These are phyloP conservation scores for Asterella californica DNA, from an alignment of 225 moss, liverwort and hornwort species.

Conservation along the genomic window DNA sequence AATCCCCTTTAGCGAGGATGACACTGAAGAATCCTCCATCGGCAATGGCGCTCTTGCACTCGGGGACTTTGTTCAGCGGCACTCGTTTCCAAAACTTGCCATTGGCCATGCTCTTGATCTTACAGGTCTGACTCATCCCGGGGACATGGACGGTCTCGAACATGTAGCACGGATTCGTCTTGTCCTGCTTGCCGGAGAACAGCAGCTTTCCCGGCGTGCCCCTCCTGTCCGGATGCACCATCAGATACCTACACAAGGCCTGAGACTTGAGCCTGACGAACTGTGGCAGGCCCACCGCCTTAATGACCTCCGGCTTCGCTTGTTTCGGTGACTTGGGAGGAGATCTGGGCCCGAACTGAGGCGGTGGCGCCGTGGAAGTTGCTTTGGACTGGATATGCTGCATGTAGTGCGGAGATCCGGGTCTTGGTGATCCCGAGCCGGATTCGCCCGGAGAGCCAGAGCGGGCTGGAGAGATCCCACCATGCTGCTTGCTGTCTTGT, in stretches of 20 bases:
- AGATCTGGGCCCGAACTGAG: background rate
- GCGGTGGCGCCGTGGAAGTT: conserved; percentile 17
- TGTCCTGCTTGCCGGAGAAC: conserved; percentile 41
- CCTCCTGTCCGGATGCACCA: conserved; percentile 33
- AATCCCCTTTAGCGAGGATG: conserved; percentile 33
- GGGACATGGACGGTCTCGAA: conserved; percentile 42
- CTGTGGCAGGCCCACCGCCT: conserved; percentile 15
- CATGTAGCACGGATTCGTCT: conserved; percentile 37
- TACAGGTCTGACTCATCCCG: conserved; percentile 23
- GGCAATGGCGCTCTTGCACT: conserved; percentile 39
- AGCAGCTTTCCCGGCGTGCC: conserved; percentile 33
- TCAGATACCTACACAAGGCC: conserved; percentile 38
- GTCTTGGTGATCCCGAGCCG: background rate
- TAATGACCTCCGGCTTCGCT: conserved; percentile 2
- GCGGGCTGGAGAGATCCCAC: background rate
- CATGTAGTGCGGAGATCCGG: conserved; percentile 20
- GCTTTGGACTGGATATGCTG: conserved; percentile 19
- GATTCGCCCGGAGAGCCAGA: conserved; percentile 1
- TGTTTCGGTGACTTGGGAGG: background rate
- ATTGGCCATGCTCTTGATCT: conserved; percentile 33
- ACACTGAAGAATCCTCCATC: conserved; percentile 32
- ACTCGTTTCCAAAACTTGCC: conserved; percentile 48
- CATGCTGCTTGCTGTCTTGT: background rate
- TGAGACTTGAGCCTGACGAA: conserved; percentile 45
- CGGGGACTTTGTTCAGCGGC: conserved; percentile 33